These are phyloP conservation scores for Penicillium mononematosum DNA, from an alignment of 495 filamentous ascomycete genomes.

Conservation along the genomic window DNA sequence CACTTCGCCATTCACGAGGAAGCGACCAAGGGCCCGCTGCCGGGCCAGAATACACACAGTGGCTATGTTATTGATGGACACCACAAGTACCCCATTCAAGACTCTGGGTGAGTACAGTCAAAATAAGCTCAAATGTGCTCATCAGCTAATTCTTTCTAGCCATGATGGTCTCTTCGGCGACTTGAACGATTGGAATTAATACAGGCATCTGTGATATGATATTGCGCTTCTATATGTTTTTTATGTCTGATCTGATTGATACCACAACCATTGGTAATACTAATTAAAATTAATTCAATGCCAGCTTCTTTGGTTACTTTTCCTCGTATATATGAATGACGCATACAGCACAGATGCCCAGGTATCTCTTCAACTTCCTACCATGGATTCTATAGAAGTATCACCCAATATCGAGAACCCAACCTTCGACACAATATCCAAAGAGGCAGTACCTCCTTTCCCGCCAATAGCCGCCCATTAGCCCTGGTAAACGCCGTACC, in stretches of 20 bases:
- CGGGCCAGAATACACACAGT: background rate
- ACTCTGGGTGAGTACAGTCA: background rate
- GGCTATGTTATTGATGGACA: background rate
- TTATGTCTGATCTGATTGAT: background rate
- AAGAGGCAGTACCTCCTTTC: background rate
- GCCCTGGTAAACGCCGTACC: background rate
- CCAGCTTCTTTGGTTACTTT: background rate
- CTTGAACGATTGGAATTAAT: background rate
- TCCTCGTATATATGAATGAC: background rate
- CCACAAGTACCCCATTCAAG: background rate
- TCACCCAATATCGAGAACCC: background rate
- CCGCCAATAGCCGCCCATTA: background rate
- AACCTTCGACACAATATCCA: background rate
- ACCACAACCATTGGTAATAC: background rate
- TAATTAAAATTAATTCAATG: background rate
- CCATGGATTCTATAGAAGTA: background rate
- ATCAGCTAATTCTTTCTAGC: background rate
- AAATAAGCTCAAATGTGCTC: conserved; percentile 4
- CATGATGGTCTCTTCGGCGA: background rate
- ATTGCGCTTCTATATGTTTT: background rate
- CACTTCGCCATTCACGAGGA: conserved; percentile 2
- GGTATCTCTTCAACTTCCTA: background rate
- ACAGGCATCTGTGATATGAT: background rate
- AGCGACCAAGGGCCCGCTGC: background rate
- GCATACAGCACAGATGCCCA: background rate